Base-by-base conservation (phyloP, 805 yeast species). In the Starmerella sirachaensis region DNA sequence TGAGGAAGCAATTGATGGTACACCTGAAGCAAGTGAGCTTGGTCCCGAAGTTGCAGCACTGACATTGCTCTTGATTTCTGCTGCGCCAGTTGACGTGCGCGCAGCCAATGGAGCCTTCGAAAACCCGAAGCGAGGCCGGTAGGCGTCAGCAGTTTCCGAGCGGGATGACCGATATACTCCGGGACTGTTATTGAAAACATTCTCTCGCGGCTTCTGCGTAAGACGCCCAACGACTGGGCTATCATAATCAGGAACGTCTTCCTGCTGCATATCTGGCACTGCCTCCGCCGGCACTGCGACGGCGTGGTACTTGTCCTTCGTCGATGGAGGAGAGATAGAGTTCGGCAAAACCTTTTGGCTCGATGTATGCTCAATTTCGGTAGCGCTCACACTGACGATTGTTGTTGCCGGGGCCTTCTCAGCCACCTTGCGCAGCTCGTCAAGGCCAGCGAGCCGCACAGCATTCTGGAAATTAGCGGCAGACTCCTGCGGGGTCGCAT, bases 281-380 rank as follows among this genome's bases (percentile, higher is more conserved):
- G 43, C 26, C 10, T 46, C 41, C 5, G 29, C 41, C 2, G 40
- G 25, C 22, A 57, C 53, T 30, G 48, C 49, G 16, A 60, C 58
- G 46, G 56, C 49, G 41, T 78, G 78, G 61, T 86, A 86, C 62
- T 86, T 86, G 59, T 69, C 76, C 55, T 76, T 80, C 31, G 94
- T 84, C 54, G 83, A 85, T 48, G 88, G 88, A 13, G 97, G 97
- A 18, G 95, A 85, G 54, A 86, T 70, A 2, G 94, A 80, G 50
- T 78, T 80, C 25, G 97, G 97, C 49, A 86, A 65, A 43, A 86
- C 69, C 3, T 82, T 35, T 17, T 28, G 12, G 23, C 28, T 35
- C 10, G 60, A 48, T 18, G 43, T 53, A 46, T 57, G 56, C 29
- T 37, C 35, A 26, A 41, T 49, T 36, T 51, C 60, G 22, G 71